These are phyloP conservation scores for Bryoerythrophyllum caledonicum DNA, from an alignment of 225 moss, liverwort and hornwort species.

Conservation along the genomic window DNA sequence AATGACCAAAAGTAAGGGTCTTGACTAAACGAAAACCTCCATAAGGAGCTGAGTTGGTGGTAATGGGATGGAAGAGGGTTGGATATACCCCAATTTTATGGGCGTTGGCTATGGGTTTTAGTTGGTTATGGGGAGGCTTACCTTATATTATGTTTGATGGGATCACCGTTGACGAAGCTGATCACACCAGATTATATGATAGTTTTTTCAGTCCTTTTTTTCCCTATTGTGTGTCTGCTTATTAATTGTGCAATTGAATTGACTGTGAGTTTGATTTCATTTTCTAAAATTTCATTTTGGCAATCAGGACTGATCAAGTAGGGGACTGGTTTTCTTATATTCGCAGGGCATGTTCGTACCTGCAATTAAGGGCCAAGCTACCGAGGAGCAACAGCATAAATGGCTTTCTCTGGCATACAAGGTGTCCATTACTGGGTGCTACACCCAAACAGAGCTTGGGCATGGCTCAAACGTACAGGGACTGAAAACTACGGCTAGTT, in stretches of 20 bases:
- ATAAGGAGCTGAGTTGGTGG: too few species aligned
- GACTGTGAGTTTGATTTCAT: slow-evolving; percentile 13
- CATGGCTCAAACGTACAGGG: slow-evolving; percentile 99
- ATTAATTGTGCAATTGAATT: not conserved
- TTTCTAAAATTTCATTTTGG: too few species aligned
- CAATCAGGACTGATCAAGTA: slow-evolving; percentile 18
- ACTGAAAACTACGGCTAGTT: slow-evolving; percentile 90
- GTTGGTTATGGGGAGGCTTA: too few species aligned
- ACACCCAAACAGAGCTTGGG: slow-evolving; percentile 95
- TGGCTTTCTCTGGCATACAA: slow-evolving; percentile 84
- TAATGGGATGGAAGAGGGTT: too few species aligned
- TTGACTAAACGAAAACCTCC: too few species aligned
- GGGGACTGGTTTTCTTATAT: not conserved
- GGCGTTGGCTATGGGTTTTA: too few species aligned
- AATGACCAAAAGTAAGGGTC: too few species aligned
- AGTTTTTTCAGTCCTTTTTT: slow-evolving; percentile 2
- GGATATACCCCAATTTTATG: too few species aligned
- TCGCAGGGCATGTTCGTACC: slow-evolving; percentile 98
- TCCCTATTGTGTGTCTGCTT: not conserved
- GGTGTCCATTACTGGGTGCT: slow-evolving; percentile 91
- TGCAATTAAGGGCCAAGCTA: slow-evolving; percentile 83
- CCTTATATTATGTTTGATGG: slow-evolving; percentile 19
- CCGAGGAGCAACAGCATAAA: slow-evolving; percentile 83
- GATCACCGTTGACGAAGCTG: not conserved
- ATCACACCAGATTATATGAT: slow-evolving; percentile 6